phyloP scores from a whole-genome alignment of 2,329 filamentous ascomycete genomes.

The Beauveria sp. region DNA sequence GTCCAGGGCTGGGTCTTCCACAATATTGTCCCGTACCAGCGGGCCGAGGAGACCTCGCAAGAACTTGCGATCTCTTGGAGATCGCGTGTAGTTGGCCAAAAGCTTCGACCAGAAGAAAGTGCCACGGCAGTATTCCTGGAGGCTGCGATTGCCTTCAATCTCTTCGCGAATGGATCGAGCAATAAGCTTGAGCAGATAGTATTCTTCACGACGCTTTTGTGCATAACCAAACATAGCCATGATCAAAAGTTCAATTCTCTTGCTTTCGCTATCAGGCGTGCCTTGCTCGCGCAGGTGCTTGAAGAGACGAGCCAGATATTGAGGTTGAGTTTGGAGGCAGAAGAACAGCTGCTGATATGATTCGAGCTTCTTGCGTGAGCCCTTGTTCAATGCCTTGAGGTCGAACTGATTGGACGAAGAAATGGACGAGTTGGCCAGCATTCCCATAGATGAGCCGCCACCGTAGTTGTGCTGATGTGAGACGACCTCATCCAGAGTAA shows the following conservation, averaged over 20 bases:
- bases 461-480: slow-evolving; percentile 96
- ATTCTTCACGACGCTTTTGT: slow-evolving; percentile 93
- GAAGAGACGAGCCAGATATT: slow-evolving; percentile 88
- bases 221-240: slow-evolving; percentile 97
- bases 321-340: slow-evolving; percentile 89
- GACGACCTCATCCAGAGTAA: slow-evolving; percentile 94
- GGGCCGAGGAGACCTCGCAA: slow-evolving; percentile 79
- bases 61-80: slow-evolving; percentile 86
- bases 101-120: slow-evolving; percentile 93
- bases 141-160: slow-evolving; percentile 60
- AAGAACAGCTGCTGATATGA: slow-evolving; percentile 98
- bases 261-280: slow-evolving; percentile 83
- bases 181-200: slow-evolving; percentile 88
- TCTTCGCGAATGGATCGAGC: slow-evolving; percentile 78
- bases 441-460: slow-evolving; percentile 66
- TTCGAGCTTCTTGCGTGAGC: slow-evolving; percentile 88
- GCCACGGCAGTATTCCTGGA: slow-evolving; percentile 82
- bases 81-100: slow-evolving; percentile 79
- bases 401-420: slow-evolving; percentile 89
- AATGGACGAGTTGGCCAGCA: slow-evolving; percentile 83
- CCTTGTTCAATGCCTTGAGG: slow-evolving; percentile 94
- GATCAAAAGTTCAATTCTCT: slow-evolving; percentile 84
- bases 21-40: slow-evolving; percentile 82
- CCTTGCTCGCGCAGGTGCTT: slow-evolving; percentile 74
- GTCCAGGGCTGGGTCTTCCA: slow-evolving; percentile 85